Evolutionary conservation across 2,329 filamentous ascomycete genomes (phyloP), one percentile per base, ranked within the genome.

Genomic region (Pseudogymnoascus sp.): DNA sequence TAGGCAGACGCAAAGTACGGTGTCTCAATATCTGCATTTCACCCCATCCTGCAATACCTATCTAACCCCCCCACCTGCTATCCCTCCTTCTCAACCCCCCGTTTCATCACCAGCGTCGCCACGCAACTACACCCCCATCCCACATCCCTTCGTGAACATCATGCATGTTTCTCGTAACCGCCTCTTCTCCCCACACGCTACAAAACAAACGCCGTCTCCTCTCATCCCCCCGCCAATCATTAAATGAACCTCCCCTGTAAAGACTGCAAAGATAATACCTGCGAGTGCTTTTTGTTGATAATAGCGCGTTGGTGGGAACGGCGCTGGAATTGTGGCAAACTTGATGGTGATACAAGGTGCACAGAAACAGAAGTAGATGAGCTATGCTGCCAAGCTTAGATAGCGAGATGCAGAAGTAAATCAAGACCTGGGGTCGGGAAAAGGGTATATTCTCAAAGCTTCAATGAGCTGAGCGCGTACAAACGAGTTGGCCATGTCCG

Each of bases 1-100:
- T 21, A 48, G 25, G 13, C 25, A 48, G 42, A 29, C 9, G 33
- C 13, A 31, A 55, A 12, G 45, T 18, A 55, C 45, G 27, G 27
- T 33, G 45, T 18, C 27, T 55, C 45, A 55, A 55, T 55, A 55
- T 55, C 45, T 55, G 45, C 45, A 55, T 55, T 55, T 55, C 45
- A 12, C 45, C n/a, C 27, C 45, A 13, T 27, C 27, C 45, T 33
- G n/a, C n/a, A 55, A 18, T 55, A 33, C 27, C 45, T 33, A 55
- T 55, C 45, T 55, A 55, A 52, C 31, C 45, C 33, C n/a, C 27
- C n/a, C 27, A 55, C n/a, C 27, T n/a, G 8, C 13, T 15, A 8
- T 10, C 5, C 13, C 13, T 29, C 18, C 7, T 25, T 48, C 45
- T 33, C 45, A 12, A 33, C 7, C 15, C 45, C 27, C 45, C 45